Evolutionary conservation across 768 basidiomycete species (phyloP).

Genomic region (Rhizopogon vinicolor): DNA sequence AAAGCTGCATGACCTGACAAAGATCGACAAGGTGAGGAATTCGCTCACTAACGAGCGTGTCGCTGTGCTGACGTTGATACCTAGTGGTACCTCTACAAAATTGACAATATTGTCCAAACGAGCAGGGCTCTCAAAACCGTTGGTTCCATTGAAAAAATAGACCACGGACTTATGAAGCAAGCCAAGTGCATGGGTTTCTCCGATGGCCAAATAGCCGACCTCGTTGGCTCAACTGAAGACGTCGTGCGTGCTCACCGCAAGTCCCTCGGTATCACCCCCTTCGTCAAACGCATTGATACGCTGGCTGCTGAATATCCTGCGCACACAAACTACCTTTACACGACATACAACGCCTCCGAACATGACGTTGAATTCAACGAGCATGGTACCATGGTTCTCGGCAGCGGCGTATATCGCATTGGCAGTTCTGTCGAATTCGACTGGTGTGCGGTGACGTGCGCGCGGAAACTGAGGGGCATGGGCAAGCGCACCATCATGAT

Average conservation of each 20-base stretch:
- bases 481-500: constrained; percentile 97
- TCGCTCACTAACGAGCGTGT: neutral
- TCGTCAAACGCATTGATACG: constrained; percentile 99
- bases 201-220: constrained; percentile 85
- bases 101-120: constrained; percentile 96
- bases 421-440: constrained; percentile 99
- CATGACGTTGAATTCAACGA: constrained; percentile 97
- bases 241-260: constrained; percentile 83
- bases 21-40: constrained; percentile 84
- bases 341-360: constrained; percentile 94
- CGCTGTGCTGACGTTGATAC: neutral
- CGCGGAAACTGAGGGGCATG: constrained; percentile 85
- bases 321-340: constrained; percentile 98
- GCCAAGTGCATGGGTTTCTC: constrained; percentile 97
- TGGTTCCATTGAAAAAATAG: constrained; percentile 63
- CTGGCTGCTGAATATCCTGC: constrained; percentile 98
- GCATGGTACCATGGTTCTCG: constrained; percentile 98
- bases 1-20: constrained; percentile 86
- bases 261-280: constrained; percentile 83
- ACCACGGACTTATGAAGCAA: constrained; percentile 72
- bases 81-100: constrained; percentile 98
- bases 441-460: constrained; percentile 99
- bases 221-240: constrained; percentile 70
- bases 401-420: constrained; percentile 97
- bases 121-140: constrained; percentile 69